Percentiles rank a stretch among this genome's conserved stretches.
phyloP scores from a whole-genome alignment of 106 monocot species.

The Allium cepa region DNA sequence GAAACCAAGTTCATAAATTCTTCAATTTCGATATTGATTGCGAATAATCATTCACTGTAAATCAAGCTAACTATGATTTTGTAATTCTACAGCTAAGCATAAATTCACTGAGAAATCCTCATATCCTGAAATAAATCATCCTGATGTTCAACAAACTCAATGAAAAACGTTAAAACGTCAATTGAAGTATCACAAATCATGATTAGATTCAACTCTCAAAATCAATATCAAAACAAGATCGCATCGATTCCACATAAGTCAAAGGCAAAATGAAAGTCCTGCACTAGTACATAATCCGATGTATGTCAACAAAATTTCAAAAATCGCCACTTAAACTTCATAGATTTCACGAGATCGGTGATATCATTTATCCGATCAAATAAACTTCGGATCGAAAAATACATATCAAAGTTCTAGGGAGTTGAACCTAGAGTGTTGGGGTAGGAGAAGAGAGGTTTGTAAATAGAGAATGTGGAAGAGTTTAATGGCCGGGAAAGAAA shows the following conservation, averaged over 20 bases:
- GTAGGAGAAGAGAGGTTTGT: slow-evolving; percentile 1
- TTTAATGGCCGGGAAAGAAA: background rate
- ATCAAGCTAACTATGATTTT: too few relatives aligned
- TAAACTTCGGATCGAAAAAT: background rate
- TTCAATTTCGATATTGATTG: too few relatives aligned
- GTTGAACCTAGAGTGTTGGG: background rate
- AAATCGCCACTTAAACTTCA: background rate
- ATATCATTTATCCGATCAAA: background rate
- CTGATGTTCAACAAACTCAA: too few relatives aligned
- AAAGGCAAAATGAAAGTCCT: background rate
- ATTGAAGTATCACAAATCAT: too few relatives aligned
- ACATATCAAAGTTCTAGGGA: background rate
- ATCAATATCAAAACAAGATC: too few relatives aligned
- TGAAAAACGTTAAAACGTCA: too few relatives aligned
- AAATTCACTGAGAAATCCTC: too few relatives aligned
- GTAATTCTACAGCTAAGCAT: too few relatives aligned
- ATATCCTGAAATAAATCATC: too few relatives aligned
- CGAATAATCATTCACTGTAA: too few relatives aligned
- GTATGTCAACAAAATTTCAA: background rate
- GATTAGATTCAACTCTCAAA: too few relatives aligned
- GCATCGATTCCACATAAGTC: background rate
- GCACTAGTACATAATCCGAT: background rate
- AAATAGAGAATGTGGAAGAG: background rate
- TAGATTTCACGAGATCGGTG: background rate
- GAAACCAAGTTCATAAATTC: too few relatives aligned